Evolutionary conservation across 2,329 filamentous ascomycete genomes (phyloP).

Genomic region (Fusarium pininemorale): DNA sequence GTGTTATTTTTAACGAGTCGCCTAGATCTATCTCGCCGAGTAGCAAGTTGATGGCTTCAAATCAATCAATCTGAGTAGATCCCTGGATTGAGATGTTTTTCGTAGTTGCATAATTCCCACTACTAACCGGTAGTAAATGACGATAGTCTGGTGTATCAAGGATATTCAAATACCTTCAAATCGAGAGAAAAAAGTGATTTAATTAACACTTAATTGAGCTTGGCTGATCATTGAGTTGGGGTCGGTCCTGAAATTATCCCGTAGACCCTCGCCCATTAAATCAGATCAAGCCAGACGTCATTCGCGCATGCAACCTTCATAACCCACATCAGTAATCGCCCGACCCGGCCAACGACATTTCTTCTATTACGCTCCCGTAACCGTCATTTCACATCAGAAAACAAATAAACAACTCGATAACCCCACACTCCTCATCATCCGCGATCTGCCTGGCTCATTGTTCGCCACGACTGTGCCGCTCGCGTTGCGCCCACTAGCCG

Average conservation of each 20-base stretch:
- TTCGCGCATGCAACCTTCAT: slow-evolving; percentile 33
- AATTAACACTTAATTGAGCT: background rate
- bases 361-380: background rate
- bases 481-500: background rate
- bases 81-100: background rate
- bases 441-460: background rate
- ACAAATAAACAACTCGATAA: background rate
- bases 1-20: too few relatives aligned
- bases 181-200: background rate
- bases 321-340: slow-evolving; percentile 22
- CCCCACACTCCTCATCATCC: background rate
- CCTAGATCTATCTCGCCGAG: too few relatives aligned
- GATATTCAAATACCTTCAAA: background rate
- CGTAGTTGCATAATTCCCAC: background rate
- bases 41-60: too few relatives aligned
- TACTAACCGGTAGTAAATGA: background rate
- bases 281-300: slow-evolving; percentile 41
- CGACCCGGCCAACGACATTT: slow-evolving; percentile 5
- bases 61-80: background rate
- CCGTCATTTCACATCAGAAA: background rate
- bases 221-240: background rate
- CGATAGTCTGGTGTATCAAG: background rate
- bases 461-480: slow-evolving; percentile 3
- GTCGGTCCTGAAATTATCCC: slow-evolving; percentile 30
- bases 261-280: slow-evolving; percentile 26